A percentile compares a stretch with the other conserved stretches of the same genome.
These are phyloP conservation scores for Colletotrichum eremochloae DNA, from an alignment of 2,329 filamentous ascomycete species.

Conservation along the genomic window DNA sequence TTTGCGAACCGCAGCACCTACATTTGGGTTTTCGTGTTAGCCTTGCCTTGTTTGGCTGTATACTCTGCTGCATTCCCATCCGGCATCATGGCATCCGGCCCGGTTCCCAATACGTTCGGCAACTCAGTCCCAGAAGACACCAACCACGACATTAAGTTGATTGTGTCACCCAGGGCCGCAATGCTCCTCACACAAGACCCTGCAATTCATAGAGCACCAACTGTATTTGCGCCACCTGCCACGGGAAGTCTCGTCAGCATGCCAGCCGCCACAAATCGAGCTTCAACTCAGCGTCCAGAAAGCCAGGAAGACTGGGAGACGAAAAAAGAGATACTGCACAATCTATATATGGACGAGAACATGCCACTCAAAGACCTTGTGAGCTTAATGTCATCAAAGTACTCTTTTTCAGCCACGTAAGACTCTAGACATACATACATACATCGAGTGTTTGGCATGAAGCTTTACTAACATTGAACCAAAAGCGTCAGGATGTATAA, in stretches of 20 bases:
- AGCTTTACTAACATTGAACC: background rate
- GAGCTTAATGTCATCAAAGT: background rate
- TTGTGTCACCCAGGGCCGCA: background rate
- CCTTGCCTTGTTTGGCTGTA: background rate
- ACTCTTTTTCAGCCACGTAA: conserved; percentile 16
- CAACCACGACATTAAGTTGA: background rate
- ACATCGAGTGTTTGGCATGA: background rate
- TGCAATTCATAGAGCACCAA: background rate
- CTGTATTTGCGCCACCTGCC: background rate
- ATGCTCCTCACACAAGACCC: background rate
- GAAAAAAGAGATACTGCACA: background rate
- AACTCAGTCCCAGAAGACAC: background rate
- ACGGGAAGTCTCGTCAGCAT: accelerated
- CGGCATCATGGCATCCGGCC: background rate
- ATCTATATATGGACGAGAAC: background rate
- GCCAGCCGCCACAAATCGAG: background rate
- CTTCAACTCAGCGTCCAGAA: background rate
- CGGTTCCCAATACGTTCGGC: background rate
- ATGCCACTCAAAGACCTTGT: background rate
- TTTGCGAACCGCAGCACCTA: background rate
- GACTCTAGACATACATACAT: background rate
- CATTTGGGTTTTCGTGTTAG: background rate
- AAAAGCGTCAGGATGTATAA: conserved; percentile 12
- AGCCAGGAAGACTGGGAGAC: background rate
- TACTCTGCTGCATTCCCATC: background rate